Evolutionary conservation across 1,284 basidiomycete genomes (phyloP).

Genomic region (Inonotus hispidus): DNA sequence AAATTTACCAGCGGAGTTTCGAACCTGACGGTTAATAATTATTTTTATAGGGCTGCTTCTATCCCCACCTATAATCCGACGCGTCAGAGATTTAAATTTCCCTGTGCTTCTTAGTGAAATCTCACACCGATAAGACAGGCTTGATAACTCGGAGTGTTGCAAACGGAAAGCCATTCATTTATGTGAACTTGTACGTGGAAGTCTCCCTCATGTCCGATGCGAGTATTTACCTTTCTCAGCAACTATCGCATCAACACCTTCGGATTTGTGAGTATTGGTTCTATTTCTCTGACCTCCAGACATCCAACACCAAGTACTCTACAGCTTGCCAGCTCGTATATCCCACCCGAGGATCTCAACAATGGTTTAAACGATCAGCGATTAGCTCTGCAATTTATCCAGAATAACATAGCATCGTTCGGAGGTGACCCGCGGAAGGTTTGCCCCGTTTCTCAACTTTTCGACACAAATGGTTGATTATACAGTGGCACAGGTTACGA

Average conservation of each 20-base stretch:
- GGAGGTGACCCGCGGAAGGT: constrained; percentile 61
- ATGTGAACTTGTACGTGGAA: constrained; percentile 42
- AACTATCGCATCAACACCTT: constrained; percentile 57
- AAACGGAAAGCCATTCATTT: constrained; percentile 46
- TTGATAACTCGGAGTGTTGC: constrained; percentile 43
- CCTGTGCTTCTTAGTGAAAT: not conserved
- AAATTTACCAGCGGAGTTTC: constrained; percentile 4
- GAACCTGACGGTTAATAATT: no score
- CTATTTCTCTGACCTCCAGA: not conserved
- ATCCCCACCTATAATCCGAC: constrained; percentile 39
- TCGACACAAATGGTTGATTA: not conserved
- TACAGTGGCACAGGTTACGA: constrained; percentile 42
- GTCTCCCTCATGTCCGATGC: no score
- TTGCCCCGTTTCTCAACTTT: not conserved
- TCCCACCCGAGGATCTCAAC: constrained; percentile 47
- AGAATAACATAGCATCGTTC: constrained; percentile 55
- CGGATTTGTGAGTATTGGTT: constrained; percentile 42
- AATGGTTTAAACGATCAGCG: constrained; percentile 53
- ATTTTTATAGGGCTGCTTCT: constrained; percentile 43
- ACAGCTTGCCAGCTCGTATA: constrained; percentile 45
- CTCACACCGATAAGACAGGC: constrained; percentile 28
- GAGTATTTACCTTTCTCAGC: constrained; percentile 28
- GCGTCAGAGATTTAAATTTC: constrained; percentile 28
- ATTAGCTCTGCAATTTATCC: constrained; percentile 53
- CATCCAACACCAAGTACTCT: not conserved